Conservation (phyloP, 2,329 filamentous ascomycete species). For the Sclerotinia borealis region DNA sequence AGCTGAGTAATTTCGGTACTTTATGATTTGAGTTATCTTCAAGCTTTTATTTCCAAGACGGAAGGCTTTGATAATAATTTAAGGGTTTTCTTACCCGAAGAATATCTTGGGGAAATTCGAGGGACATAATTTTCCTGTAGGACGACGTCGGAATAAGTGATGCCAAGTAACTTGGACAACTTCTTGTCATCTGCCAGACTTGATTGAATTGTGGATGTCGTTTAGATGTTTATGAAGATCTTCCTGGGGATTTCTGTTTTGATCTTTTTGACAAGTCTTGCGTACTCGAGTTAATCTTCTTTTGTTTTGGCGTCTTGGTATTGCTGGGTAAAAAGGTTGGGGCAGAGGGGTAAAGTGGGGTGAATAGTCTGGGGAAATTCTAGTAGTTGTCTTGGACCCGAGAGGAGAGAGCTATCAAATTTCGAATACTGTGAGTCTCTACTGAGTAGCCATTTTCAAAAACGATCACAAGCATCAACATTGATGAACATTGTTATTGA, state of each 20-base stretch:
- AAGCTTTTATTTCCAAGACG: background rate
- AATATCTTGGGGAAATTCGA: background rate
- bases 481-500: background rate
- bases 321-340: background rate
- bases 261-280: background rate
- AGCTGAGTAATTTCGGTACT: slow-evolving; percentile 2
- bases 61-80: background rate
- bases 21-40: background rate
- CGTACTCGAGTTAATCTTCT: background rate
- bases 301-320: background rate
- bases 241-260: background rate
- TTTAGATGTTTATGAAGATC: background rate
- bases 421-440: background rate
- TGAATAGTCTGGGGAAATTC: background rate
- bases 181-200: background rate
- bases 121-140: background rate
- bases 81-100: background rate
- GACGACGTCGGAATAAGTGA: background rate
- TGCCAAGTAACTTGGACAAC: background rate
- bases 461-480: background rate
- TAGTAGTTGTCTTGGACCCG: background rate
- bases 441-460: background rate
- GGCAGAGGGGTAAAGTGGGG: slow-evolving; percentile 1
- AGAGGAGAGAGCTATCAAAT: background rate
- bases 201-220: background rate